Evolutionary conservation across 345 rosid species (phyloP).

Genomic region (Populus deltoides): DNA sequence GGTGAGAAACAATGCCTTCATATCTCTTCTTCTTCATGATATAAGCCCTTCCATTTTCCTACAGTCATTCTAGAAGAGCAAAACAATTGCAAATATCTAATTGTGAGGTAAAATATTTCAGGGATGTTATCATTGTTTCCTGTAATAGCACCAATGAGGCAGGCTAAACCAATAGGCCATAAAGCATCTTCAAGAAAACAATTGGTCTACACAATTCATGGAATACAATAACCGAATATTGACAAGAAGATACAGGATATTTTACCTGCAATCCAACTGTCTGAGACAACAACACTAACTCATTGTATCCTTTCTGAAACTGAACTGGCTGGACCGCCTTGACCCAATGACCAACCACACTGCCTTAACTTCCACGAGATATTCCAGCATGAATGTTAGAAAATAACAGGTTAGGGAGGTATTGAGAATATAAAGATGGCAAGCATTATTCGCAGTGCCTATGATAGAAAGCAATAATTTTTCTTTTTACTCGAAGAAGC

Average conservation of each 20-base stretch:
- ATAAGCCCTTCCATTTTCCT: neutral
- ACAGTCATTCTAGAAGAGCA: neutral
- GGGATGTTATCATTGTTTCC: neutral
- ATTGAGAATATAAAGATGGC: neutral
- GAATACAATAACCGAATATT: neutral
- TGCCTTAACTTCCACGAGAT: slow-evolving; percentile 53
- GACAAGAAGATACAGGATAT: neutral
- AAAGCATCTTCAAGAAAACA: neutral
- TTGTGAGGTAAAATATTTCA: neutral
- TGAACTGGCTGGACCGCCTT: slow-evolving; percentile 70
- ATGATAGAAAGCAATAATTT: neutral
- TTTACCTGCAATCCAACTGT: slow-evolving; percentile 94
- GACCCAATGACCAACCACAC: slow-evolving; percentile 78
- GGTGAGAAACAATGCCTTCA: neutral
- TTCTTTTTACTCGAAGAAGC: neutral
- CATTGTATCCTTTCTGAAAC: slow-evolving; percentile 72
- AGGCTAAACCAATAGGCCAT: neutral
- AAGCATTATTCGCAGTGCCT: neutral
- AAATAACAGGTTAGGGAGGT: neutral
- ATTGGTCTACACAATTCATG: neutral
- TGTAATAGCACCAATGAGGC: neutral
- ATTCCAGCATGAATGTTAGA: slow-evolving; percentile 22
- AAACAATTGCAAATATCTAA: neutral
- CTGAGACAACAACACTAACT: slow-evolving; percentile 71
- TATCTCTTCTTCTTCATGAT: neutral